Evolutionary conservation across 2,329 filamentous ascomycete genomes (phyloP).

Genomic region (Penicillium hordei): DNA sequence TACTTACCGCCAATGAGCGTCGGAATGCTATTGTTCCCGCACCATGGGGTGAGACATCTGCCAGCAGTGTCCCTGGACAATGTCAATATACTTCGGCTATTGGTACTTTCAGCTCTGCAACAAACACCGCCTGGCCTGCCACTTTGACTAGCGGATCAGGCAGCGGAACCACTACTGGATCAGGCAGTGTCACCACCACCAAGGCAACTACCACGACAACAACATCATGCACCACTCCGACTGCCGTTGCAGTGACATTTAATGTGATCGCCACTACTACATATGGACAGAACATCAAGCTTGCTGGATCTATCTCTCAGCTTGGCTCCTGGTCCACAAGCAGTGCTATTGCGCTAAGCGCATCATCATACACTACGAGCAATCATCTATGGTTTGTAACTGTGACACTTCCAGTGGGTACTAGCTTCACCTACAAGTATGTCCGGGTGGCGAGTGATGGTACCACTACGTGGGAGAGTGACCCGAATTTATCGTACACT

Average conservation of each 20-base stretch:
- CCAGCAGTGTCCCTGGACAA: constrained; percentile 32
- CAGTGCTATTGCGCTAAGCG: constrained; percentile 57
- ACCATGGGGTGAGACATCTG: constrained; percentile 36
- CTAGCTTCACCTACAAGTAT: constrained; percentile 43
- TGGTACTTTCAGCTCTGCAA: constrained; percentile 37
- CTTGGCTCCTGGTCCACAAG: constrained; percentile 64
- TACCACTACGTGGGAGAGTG: constrained; percentile 11
- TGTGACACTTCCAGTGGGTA: constrained; percentile 56
- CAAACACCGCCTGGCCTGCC: constrained; percentile 35
- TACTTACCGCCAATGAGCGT: constrained; percentile 40
- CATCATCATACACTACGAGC: constrained; percentile 57
- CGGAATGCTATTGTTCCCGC: constrained; percentile 35
- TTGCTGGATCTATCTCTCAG: constrained; percentile 59
- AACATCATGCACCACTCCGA: constrained; percentile 12
- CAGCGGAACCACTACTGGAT: constrained; percentile 4
- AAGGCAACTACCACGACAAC: constrained; percentile 25
- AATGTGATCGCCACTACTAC: constrained; percentile 57
- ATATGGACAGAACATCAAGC: constrained; percentile 64
- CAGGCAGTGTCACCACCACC: constrained; percentile 12
- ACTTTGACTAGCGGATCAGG: constrained; percentile 25
- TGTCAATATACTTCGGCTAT: constrained; percentile 34
- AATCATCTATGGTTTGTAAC: constrained; percentile 64
- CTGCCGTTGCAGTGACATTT: constrained; percentile 61
- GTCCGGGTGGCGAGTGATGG: constrained; percentile 10
- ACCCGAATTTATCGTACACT: constrained; percentile 42